Percentiles rank a stretch among this genome's conserved stretches.
Evolutionary conservation across 495 filamentous ascomycete genomes (phyloP).

Genomic region (Podospora didyma): DNA sequence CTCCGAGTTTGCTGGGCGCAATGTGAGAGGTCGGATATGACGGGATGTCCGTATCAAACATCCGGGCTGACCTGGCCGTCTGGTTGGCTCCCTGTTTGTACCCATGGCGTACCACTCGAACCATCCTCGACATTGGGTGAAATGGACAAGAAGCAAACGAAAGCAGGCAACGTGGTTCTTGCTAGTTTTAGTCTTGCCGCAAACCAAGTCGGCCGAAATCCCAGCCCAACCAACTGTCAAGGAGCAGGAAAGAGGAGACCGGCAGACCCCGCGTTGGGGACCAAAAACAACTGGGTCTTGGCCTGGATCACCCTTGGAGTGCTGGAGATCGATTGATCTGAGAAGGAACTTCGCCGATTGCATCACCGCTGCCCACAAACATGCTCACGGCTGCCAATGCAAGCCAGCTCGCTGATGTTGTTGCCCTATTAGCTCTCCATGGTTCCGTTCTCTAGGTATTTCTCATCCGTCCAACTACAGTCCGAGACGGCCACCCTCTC

Average conservation of each 20-base stretch:
- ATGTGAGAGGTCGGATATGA: neutral
- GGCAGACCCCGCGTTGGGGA: neutral
- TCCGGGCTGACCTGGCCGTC: neutral
- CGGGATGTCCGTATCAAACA: neutral
- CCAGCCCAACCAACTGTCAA: neutral
- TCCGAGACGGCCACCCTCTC: slow-evolving; percentile 2
- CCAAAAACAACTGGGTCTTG: slow-evolving; percentile 1
- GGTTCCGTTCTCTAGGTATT: neutral
- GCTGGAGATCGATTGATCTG: slow-evolving; percentile 10
- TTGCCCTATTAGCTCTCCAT: neutral
- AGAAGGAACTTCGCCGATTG: slow-evolving; percentile 9
- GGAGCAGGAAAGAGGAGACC: neutral
- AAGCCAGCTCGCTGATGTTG: neutral
- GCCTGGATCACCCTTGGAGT: neutral
- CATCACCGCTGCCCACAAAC: slow-evolving; percentile 12
- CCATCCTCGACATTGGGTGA: no score
- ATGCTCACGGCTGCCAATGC: neutral
- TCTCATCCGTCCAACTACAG: slow-evolving; percentile 8
- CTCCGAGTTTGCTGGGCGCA: neutral
- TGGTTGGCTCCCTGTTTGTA: no score
- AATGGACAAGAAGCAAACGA: no score
- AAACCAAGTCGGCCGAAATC: neutral
- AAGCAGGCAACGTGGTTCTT: no score
- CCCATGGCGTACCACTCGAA: no score
- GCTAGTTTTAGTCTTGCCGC: no score